These are phyloP conservation scores for Phialemoniopsis sp. DNA, from an alignment of 2,329 filamentous ascomycete genomes.

Conservation along the genomic window DNA sequence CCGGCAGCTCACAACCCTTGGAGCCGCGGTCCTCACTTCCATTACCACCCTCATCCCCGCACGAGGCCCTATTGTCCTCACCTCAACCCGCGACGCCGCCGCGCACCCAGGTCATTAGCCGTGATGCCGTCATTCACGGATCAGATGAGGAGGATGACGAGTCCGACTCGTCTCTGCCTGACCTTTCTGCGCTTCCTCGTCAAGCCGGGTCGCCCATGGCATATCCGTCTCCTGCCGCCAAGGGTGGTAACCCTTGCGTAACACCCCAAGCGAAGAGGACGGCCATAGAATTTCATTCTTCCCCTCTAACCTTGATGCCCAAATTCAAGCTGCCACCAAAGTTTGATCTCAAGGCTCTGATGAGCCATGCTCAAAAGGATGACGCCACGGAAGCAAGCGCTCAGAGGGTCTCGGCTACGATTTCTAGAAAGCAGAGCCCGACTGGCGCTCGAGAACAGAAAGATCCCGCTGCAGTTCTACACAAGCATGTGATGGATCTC, in stretches of 20 bases:
- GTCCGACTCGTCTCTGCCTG: slow-evolving; percentile 50
- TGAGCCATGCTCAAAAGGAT: slow-evolving; percentile 55
- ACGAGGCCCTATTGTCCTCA: slow-evolving; percentile 7
- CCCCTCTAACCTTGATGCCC: slow-evolving; percentile 39
- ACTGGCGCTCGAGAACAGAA: neutral
- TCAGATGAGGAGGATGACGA: slow-evolving; percentile 65
- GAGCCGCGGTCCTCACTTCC: slow-evolving; percentile 3
- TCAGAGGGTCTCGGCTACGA: slow-evolving; percentile 32
- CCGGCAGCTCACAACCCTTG: slow-evolving; percentile 6
- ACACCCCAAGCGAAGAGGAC: slow-evolving; percentile 46
- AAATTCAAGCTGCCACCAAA: slow-evolving; percentile 36
- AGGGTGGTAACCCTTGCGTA: slow-evolving; percentile 17
- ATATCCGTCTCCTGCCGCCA: slow-evolving; percentile 3
- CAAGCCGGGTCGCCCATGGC: slow-evolving; percentile 1
- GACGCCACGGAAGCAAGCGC: slow-evolving; percentile 54
- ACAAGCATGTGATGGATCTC: slow-evolving; percentile 22
- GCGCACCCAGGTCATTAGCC: slow-evolving; percentile 23
- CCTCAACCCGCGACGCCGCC: slow-evolving; percentile 14
- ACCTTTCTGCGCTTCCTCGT: slow-evolving; percentile 45
- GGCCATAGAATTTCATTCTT: slow-evolving; percentile 32
- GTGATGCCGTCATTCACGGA: slow-evolving; percentile 58
- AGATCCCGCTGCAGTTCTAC: slow-evolving; percentile 7
- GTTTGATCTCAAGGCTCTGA: slow-evolving; percentile 59
- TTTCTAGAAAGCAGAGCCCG: slow-evolving; percentile 16
- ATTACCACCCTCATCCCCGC: slow-evolving; percentile 5